Percentiles rank a stretch among this genome's conserved stretches.
These are phyloP conservation scores for Tardiomyces depauwii DNA, from an alignment of 1,139 yeast genomes.

Conservation along the genomic window DNA sequence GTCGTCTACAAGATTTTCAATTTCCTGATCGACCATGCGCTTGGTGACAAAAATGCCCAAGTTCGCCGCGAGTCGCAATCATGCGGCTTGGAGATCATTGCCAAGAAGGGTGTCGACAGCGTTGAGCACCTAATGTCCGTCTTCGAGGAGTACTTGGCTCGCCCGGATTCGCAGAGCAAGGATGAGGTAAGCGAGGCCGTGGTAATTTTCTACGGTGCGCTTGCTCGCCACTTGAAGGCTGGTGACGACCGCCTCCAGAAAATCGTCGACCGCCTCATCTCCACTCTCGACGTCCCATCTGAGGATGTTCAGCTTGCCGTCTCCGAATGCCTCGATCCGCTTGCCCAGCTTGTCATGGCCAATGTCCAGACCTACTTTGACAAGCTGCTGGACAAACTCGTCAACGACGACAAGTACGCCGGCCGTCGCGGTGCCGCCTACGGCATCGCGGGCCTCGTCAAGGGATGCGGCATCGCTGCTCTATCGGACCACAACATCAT, in stretches of 20 bases:
- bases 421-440: constrained; percentile 89
- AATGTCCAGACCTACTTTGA: constrained; percentile 46
- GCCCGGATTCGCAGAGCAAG: constrained; percentile 32
- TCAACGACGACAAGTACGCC: constrained; percentile 37
- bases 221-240: constrained; percentile 65
- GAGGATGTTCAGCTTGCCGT: constrained; percentile 84
- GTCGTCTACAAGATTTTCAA: constrained; percentile 31
- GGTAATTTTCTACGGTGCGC: constrained; percentile 76
- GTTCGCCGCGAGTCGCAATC: constrained; percentile 80
- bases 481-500: constrained; percentile 67
- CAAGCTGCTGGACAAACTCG: constrained; percentile 45
- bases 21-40: constrained; percentile 50
- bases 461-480: constrained; percentile 74
- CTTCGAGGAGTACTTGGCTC: constrained; percentile 47
- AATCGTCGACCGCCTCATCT: constrained; percentile 58
- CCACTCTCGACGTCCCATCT: constrained; percentile 76
- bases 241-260: constrained; percentile 51
- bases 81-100: constrained; percentile 66
- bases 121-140: constrained; percentile 66
- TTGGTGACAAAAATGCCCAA: constrained; percentile 60
- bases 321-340: constrained; percentile 74
- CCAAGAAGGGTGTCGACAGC: constrained; percentile 45
- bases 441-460: constrained; percentile 76
- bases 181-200: constrained; percentile 68
- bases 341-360: constrained; percentile 40